Conservation (phyloP, 2,329 filamentous ascomycete species). For the Pestalotiopsis sp. region DNA sequence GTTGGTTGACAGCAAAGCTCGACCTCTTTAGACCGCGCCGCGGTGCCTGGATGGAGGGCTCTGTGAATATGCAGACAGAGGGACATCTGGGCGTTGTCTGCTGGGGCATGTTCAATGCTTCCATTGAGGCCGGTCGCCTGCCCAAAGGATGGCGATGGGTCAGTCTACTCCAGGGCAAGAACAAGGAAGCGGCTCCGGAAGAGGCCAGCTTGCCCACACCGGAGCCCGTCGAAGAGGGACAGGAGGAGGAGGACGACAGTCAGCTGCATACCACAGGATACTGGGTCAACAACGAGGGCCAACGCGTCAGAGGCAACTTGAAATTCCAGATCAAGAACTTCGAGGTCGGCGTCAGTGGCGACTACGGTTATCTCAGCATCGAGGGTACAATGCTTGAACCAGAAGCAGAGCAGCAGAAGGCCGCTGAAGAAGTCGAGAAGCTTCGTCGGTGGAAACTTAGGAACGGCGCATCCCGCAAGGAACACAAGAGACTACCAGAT, state of each 20-base stretch:
- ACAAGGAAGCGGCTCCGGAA: conserved; percentile 21
- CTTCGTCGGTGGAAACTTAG: conserved; percentile 39
- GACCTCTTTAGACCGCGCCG: conserved; percentile 78
- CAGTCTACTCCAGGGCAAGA: conserved; percentile 54
- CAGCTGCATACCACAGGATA: conserved; percentile 65
- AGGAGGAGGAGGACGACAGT: conserved; percentile 56
- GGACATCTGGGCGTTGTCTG: conserved; percentile 88
- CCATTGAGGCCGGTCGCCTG: conserved; percentile 76
- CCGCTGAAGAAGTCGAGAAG: conserved; percentile 53
- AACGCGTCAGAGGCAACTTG: conserved; percentile 70
- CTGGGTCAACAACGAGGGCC: conserved; percentile 74
- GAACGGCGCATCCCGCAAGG: conserved; percentile 34
- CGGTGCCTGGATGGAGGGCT: conserved; percentile 77
- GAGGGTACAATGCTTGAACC: conserved; percentile 83
- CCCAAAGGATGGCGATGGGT: conserved; percentile 83
- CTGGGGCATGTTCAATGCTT: conserved; percentile 90
- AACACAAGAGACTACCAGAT: conserved; percentile 44
- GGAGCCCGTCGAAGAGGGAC: conserved; percentile 33
- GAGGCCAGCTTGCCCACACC: conserved; percentile 37
- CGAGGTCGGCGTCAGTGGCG: conserved; percentile 75
- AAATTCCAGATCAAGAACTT: conserved; percentile 83
- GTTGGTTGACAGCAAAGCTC: conserved; percentile 88
- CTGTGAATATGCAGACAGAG: conserved; percentile 83
- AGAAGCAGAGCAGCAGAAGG: conserved; percentile 65
- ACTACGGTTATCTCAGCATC: conserved; percentile 80